phyloP scores from a whole-genome alignment of 1,284 basidiomycete genomes.

The Ganoderma lucidum region DNA sequence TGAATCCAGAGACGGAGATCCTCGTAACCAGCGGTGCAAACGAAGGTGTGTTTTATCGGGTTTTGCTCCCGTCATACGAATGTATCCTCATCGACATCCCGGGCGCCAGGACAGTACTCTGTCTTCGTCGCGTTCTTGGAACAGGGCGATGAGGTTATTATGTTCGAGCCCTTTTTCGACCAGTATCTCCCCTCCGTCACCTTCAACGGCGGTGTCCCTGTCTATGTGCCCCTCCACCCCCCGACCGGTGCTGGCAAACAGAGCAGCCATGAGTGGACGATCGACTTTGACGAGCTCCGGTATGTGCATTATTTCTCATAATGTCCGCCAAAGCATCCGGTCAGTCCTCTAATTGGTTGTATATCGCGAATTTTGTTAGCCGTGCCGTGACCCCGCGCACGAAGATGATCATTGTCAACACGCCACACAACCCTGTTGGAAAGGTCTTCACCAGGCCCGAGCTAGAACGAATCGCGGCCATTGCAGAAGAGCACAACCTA shows the following conservation, averaged over 20 bases:
- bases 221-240: constrained; percentile 96
- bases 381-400: constrained; percentile 86
- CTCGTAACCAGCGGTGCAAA: constrained; percentile 96
- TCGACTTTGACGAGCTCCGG: constrained; percentile 89
- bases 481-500: constrained; percentile 94
- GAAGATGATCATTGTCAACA: constrained; percentile 95
- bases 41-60: constrained; percentile 66
- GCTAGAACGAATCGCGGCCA: constrained; percentile 82
- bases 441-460: constrained; percentile 93
- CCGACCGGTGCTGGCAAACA: constrained; percentile 65
- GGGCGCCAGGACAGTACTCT: constrained; percentile 81
- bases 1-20: constrained; percentile 91
- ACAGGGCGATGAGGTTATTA: constrained; percentile 94
- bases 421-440: constrained; percentile 95
- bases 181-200: constrained; percentile 94
- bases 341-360: not conserved
- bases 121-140: constrained; percentile 91
- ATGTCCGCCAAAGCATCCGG: not conserved
- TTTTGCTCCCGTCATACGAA: not conserved
- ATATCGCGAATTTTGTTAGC: constrained; percentile 45
- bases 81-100: not conserved
- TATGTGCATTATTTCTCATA: constrained; percentile 41
- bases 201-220: constrained; percentile 92
- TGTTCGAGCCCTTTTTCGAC: constrained; percentile 99
- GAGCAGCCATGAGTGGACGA: constrained; percentile 84